phyloP scores from a whole-genome alignment of 139 green algal genomes.

The Coelastrella sp. region DNA sequence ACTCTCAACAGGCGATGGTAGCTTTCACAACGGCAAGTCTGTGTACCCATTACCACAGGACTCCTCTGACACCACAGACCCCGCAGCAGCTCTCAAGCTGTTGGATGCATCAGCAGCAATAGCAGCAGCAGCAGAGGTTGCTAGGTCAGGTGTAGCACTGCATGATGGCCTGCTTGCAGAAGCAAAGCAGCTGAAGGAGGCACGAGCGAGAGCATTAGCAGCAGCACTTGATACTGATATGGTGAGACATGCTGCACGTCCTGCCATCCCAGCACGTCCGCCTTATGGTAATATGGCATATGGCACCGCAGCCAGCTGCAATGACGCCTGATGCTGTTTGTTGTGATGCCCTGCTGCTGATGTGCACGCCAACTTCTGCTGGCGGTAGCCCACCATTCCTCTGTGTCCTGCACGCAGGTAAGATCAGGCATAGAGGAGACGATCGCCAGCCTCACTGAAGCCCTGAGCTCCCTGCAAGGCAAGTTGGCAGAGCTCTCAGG shows the following conservation, averaged over 20 bases:
- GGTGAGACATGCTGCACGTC: background rate
- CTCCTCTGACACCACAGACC: conserved; percentile 50
- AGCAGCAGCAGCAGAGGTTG: conserved; percentile 71
- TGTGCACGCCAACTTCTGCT: background rate
- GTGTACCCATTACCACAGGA: conserved; percentile 42
- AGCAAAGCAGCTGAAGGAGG: conserved; percentile 63
- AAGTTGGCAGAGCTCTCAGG: conserved; percentile 73
- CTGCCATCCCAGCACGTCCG: too few relatives aligned
- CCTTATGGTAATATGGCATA: too few relatives aligned
- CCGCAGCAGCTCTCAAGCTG: conserved; percentile 50
- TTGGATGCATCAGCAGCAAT: conserved; percentile 66
- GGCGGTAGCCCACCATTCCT: background rate
- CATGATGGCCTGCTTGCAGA: conserved; percentile 79
- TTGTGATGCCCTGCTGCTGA: too few relatives aligned
- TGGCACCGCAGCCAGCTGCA: background rate
- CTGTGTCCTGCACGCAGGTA: conserved; percentile 43
- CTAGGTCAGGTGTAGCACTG: conserved; percentile 68
- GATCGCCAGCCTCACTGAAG: background rate
- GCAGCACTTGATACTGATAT: conserved; percentile 45
- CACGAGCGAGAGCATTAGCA: conserved; percentile 65
- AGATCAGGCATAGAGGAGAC: conserved; percentile 50
- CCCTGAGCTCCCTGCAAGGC: background rate
- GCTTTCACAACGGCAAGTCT: too few relatives aligned
- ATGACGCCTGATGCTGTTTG: background rate
- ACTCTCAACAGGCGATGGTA: too few relatives aligned